These are phyloP conservation scores for Anastatica hierochuntica DNA, from an alignment of 345 rosid genomes.

Conservation along the genomic window DNA sequence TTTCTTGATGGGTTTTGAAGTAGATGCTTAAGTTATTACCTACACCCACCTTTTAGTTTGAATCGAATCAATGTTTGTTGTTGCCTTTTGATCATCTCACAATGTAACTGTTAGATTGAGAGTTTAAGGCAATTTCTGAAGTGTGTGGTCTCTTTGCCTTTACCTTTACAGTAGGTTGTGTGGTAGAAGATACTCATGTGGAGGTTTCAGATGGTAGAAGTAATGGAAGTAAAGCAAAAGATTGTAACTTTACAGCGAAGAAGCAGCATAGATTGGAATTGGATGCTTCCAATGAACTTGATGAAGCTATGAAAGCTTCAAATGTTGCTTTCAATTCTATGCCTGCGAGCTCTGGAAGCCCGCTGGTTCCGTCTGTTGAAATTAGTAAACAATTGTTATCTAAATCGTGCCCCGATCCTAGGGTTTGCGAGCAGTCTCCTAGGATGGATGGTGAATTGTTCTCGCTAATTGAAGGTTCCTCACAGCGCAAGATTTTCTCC, in stretches of 20 bases:
- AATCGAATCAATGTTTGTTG: no score
- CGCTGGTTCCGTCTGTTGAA: no score
- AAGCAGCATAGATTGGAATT: conserved; percentile 24
- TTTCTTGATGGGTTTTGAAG: no score
- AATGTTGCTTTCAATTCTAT: conserved; percentile 43
- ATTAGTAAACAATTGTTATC: conserved; percentile 26
- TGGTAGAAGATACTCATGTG: conserved; percentile 26
- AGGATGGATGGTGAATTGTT: conserved; percentile 25
- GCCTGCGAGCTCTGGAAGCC: no score
- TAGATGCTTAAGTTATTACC: no score
- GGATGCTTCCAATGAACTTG: not conserved
- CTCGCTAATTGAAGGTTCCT: conserved; percentile 22
- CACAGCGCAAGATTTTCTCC: conserved; percentile 32
- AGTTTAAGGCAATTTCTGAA: not conserved
- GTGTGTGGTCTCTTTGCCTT: not conserved
- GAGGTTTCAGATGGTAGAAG: no score
- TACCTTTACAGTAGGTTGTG: conserved; percentile 18
- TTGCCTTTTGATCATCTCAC: no score
- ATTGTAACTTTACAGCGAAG: no score
- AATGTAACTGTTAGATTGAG: not conserved
- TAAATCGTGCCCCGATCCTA: conserved; percentile 41
- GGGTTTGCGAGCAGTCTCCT: conserved; percentile 27
- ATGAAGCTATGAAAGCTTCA: conserved; percentile 25
- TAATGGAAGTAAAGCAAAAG: no score
- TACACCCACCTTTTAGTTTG: no score